These are phyloP conservation scores for Hypomyces rosellus DNA, from an alignment of 2,329 filamentous ascomycete species.

Conservation along the genomic window DNA sequence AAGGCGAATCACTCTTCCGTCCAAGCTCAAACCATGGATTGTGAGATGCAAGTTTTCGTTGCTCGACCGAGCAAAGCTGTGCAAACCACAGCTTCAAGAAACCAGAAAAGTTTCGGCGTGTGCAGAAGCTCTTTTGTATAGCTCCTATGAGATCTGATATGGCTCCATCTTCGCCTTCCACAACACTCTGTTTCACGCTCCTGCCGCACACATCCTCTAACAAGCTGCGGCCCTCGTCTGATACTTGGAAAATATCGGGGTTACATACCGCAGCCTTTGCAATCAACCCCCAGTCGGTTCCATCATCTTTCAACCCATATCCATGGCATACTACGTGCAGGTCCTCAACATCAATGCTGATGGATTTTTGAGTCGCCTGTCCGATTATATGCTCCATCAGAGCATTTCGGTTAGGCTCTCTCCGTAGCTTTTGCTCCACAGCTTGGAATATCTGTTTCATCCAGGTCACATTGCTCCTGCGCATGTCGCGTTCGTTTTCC, in stretches of 20 bases:
- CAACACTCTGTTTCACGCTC: slow-evolving; percentile 19
- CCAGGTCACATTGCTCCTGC: slow-evolving; percentile 32
- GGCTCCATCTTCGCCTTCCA: slow-evolving; percentile 15
- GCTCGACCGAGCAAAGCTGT: slow-evolving; percentile 32
- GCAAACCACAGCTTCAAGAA: slow-evolving; percentile 44
- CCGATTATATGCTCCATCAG: slow-evolving; percentile 27
- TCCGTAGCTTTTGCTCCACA: slow-evolving; percentile 23
- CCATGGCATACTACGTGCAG: slow-evolving; percentile 37
- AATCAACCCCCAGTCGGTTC: slow-evolving; percentile 38
- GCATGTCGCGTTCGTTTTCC: slow-evolving; percentile 21
- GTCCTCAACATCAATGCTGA: slow-evolving; percentile 32
- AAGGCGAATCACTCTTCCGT: slow-evolving; percentile 15
- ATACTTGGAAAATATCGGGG: slow-evolving; percentile 40
- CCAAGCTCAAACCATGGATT: slow-evolving; percentile 30
- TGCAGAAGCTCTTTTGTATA: slow-evolving; percentile 39
- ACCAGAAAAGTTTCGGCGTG: slow-evolving; percentile 36
- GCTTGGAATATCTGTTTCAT: slow-evolving; percentile 30
- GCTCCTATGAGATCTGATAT: slow-evolving; percentile 33
- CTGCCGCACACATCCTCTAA: slow-evolving; percentile 35
- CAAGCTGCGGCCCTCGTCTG: slow-evolving; percentile 32
- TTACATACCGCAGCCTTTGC: slow-evolving; percentile 38
- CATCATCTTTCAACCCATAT: slow-evolving; percentile 31
- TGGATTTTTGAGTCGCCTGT: slow-evolving; percentile 23
- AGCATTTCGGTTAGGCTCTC: slow-evolving; percentile 18
- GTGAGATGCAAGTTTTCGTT: slow-evolving; percentile 18